These are phyloP conservation scores for Liriodendron chinense DNA, from an alignment of 164 flowering plant genomes.

Conservation along the genomic window DNA sequence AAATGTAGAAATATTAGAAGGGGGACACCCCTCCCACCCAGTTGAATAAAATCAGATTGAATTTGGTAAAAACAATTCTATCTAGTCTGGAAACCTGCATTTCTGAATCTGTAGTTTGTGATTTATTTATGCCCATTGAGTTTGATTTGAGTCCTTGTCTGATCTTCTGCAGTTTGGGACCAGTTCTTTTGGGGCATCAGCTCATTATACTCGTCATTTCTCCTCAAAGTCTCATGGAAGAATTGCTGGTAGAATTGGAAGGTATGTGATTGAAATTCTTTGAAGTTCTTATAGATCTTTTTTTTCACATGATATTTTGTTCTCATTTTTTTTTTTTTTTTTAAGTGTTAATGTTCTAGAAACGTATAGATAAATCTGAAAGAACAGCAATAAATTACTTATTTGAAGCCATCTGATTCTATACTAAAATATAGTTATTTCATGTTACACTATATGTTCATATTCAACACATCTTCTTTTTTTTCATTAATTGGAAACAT, in stretches of 20 bases:
- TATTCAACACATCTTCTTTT: too few species aligned
- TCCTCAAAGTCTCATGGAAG: slow-evolving; percentile 93
- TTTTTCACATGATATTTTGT: not conserved
- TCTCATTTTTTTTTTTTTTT: too few species aligned
- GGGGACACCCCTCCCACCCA: too few species aligned
- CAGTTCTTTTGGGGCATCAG: slow-evolving; percentile 74
- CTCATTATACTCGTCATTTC: slow-evolving; percentile 68
- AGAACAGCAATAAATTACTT: not conserved
- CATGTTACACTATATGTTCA: not conserved
- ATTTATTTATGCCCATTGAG: not conserved
- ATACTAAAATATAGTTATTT: not conserved
- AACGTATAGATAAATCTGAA: too few species aligned
- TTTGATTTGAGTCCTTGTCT: slow-evolving; percentile 5
- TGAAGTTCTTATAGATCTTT: not conserved
- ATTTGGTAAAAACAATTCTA: too few species aligned
- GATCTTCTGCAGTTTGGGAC: slow-evolving; percentile 63
- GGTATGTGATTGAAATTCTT: slow-evolving; percentile 34
- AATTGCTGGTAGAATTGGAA: slow-evolving; percentile 80
- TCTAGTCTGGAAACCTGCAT: not conserved
- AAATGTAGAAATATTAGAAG: too few species aligned
- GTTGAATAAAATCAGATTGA: too few species aligned
- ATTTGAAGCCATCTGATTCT: not conserved
- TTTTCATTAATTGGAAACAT: not conserved
- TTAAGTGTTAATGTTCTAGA: not conserved
- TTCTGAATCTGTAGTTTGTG: not conserved